Evolutionary conservation across 2,329 filamentous ascomycete species (phyloP), one percentile per base, ranked within the genome.

Genomic region (Rutstroemia sydowiana): DNA sequence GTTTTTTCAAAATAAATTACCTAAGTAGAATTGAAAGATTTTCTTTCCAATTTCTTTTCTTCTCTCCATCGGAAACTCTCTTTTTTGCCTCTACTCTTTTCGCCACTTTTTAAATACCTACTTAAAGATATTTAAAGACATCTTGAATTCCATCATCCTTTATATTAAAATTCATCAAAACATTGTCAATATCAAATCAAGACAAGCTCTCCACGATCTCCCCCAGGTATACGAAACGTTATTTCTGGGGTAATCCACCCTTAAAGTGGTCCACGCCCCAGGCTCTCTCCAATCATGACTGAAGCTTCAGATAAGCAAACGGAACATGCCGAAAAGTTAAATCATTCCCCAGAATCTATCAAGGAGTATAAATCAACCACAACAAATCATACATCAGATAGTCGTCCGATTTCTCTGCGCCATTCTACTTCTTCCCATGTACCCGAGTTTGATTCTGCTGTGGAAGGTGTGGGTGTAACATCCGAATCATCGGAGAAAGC

Each of bases 281-380:
- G 39, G 26, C n/a, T n/a, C n/a, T 30, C 39, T 7, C 40, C 57
- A 59, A 57, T 56, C 56, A 59, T 56, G 51, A 28, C 56, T 13
- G 46, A 45, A 2, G 3, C 34, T 36, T 39, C 48, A 32, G 36
- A 44, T 18, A 52, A 45, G 23, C 31, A 51, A 20, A 48, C 54
- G 21, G 49, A 43, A 26, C 48, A 47, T 43, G 21, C 45, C 48
- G 48, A 51, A 52, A 46, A 47, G 32, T 20, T 42, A 51, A 32
- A 16, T 20, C 36, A 18, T 39, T 18, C 42, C 11, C 13, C 31
- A 14, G 34, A n/a, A 46, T 20, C 32, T 21, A 51, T 16, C 16
- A 30, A 51, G 20, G 41, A 45, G 13, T 40, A 45, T 46, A 46
- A 46, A 46, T 32, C 42, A 32, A 40, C 32, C 3, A 37, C 37